These are phyloP conservation scores for Macrolepiota albuminosa DNA, from an alignment of 768 basidiomycete genomes.

Conservation along the genomic window DNA sequence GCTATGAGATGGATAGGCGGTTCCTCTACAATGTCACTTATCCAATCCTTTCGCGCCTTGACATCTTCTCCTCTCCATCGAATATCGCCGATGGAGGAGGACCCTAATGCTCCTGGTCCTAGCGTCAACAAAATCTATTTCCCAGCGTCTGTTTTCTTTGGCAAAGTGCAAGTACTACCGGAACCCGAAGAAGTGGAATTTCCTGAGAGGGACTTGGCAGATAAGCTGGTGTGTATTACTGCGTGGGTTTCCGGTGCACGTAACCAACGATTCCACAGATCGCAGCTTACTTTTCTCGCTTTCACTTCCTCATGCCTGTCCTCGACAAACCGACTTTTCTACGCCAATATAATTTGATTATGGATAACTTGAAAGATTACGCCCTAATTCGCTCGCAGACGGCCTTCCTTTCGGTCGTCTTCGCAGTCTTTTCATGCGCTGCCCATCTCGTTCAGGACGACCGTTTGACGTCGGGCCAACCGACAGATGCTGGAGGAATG, in stretches of 20 bases:
- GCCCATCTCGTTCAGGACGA: slow-evolving; percentile 75
- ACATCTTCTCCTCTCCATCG: slow-evolving; percentile 72
- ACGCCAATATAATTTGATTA: slow-evolving; percentile 62
- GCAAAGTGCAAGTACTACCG: slow-evolving; percentile 78
- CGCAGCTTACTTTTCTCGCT: slow-evolving; percentile 79
- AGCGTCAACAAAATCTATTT: slow-evolving; percentile 85
- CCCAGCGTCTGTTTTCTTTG: slow-evolving; percentile 83
- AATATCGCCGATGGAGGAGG: slow-evolving; percentile 81
- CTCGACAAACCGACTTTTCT: slow-evolving; percentile 85
- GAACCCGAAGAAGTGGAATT: slow-evolving; percentile 84
- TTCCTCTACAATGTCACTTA: slow-evolving; percentile 88
- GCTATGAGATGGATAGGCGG: slow-evolving; percentile 92
- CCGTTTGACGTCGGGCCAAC: slow-evolving; percentile 52
- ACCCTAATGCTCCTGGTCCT: slow-evolving; percentile 72
- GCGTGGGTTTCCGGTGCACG: slow-evolving; percentile 14
- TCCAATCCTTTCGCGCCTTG: slow-evolving; percentile 78
- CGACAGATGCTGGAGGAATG: slow-evolving; percentile 75
- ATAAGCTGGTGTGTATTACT: slow-evolving; percentile 65
- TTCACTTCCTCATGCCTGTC: slow-evolving; percentile 87
- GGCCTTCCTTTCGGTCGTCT: slow-evolving; percentile 76
- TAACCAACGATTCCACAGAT: slow-evolving; percentile 45
- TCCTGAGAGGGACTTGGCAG: slow-evolving; percentile 78
- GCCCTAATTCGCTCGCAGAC: slow-evolving; percentile 54
- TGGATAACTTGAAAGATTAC: slow-evolving; percentile 61
- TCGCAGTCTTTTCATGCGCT: slow-evolving; percentile 88